These are phyloP conservation scores for Globisporangium uncinulatum DNA, from an alignment of 352 stramenopile species.

Conservation along the genomic window DNA sequence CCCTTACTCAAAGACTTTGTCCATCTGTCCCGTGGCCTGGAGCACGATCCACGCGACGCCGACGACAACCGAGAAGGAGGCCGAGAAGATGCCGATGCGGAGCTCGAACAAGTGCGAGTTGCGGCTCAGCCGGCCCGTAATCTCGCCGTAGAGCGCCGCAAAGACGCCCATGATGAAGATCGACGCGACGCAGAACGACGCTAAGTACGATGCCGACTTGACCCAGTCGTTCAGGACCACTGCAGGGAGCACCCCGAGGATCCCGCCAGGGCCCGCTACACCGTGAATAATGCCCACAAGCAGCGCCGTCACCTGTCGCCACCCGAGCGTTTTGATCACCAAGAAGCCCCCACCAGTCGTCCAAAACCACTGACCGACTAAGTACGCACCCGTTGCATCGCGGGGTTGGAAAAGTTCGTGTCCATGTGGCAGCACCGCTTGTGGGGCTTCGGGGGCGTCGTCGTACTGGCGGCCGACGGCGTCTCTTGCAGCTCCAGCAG, in stretches of 20 bases:
- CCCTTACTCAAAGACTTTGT: slow-evolving; percentile 1
- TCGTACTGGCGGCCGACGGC: background rate
- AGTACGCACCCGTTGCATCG: slow-evolving; percentile 2
- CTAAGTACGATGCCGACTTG: slow-evolving; percentile 67
- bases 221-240: slow-evolving; percentile 63
- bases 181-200: slow-evolving; percentile 75
- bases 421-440: slow-evolving; percentile 2
- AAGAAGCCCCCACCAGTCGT: background rate
- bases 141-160: slow-evolving; percentile 63
- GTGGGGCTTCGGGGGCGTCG: background rate
- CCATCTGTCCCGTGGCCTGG: background rate
- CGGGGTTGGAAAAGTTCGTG: slow-evolving; percentile 1
- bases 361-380: too few species aligned
- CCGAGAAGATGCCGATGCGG: slow-evolving; percentile 50
- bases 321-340: too few species aligned
- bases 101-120: slow-evolving; percentile 35
- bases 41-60: slow-evolving; percentile 60
- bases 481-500: slow-evolving; percentile 1
- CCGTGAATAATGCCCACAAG: slow-evolving; percentile 5
- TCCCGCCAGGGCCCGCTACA: slow-evolving; percentile 37
- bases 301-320: background rate
- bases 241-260: slow-evolving; percentile 72
- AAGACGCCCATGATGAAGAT: slow-evolving; percentile 88
- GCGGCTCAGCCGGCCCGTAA: slow-evolving; percentile 35
- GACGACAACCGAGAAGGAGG: slow-evolving; percentile 46